Evolutionary conservation across 2,329 filamentous ascomycete species (phyloP).

Genomic region (Phyllosticta ampelicida): DNA sequence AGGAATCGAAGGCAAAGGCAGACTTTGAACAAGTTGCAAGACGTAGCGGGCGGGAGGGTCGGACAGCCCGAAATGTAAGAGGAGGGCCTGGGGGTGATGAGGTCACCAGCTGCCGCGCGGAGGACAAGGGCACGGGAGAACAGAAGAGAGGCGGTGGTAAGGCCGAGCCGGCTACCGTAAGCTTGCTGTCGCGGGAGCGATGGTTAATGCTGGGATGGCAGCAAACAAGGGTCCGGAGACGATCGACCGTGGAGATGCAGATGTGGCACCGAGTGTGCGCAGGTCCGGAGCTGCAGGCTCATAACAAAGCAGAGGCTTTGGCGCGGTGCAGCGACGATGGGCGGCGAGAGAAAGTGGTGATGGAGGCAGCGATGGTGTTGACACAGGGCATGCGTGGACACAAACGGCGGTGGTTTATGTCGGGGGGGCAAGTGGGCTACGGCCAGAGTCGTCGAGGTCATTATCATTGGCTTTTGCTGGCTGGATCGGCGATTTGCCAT

Average conservation of each 20-base stretch:
- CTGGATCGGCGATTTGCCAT: slow-evolving; percentile 6
- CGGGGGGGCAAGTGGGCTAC: not conserved
- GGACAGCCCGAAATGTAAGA: not conserved
- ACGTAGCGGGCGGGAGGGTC: not conserved
- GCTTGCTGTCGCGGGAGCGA: not conserved
- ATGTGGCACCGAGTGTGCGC: not conserved
- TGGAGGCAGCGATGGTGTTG: not conserved
- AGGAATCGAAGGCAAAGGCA: not conserved
- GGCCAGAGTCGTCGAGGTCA: not conserved
- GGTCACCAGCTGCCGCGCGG: not conserved
- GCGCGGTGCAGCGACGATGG: not conserved
- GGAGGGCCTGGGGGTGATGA: not conserved
- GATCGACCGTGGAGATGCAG: not conserved
- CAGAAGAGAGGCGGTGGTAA: not conserved
- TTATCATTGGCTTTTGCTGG: slow-evolving; percentile 5
- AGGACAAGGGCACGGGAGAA: not conserved
- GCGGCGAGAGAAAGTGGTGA: not conserved
- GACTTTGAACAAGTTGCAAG: not conserved
- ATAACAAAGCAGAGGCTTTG: not conserved
- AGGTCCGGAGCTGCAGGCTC: not conserved
- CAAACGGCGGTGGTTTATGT: not conserved
- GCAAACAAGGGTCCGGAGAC: not conserved
- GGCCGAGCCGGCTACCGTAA: not conserved
- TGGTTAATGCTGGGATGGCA: not conserved
- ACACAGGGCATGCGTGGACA: not conserved